Base-by-base conservation (phyloP, 352 stramenopile species). In the Phytophthora fragariaefolia region DNA sequence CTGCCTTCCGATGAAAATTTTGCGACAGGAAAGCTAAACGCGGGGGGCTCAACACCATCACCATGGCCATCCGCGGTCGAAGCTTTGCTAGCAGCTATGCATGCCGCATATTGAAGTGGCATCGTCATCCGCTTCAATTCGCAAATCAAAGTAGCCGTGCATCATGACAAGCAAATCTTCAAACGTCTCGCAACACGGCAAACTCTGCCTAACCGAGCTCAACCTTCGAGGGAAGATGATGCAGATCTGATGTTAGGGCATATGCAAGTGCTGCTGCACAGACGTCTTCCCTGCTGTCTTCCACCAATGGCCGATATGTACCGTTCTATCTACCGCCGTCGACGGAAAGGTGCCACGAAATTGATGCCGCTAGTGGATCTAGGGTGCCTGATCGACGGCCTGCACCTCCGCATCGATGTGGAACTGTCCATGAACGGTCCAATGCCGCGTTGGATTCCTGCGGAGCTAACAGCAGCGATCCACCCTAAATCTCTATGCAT, bases 1-100 rank as follows among this genome's bases (percentile, higher is more conserved):
- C 13, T 49, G 38, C 51, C 50, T 56, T 56, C 27, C 58, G 9
- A 22, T 43, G 61, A 26, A 68, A 68, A 52, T 34, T 57, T 55
- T 45, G n/a, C 15, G 7, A 6, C 51, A 53, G 17, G 58, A 66
- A 40, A 47, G 58, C 36, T 58, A 58, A 57, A 42, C 15, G 1
- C 17, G 12, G 24, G 10, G 15, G 15, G 20, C 15, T 47, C n/a
- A 13, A n/a, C n/a, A n/a, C n/a, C 6, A 18, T 18, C 24, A 7
- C 6, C 40, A 26, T 24, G 40, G 40, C 20, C 15, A 48, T 48
- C 40, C n/a, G 45, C 17, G 23, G 40, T 50, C 12, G n/a, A 4
- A 28, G 20, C 8, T 27, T 46, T 27, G 42, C 47, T 22, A 36
- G 52, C 38, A 52, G 24, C 40, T 32, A 3, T 47, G 17, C 40